A percentile compares a stretch with the other conserved stretches of the same genome.
These are phyloP conservation scores for Forsythia viridissima DNA, from an alignment of 257 asterid genomes.

Conservation along the genomic window DNA sequence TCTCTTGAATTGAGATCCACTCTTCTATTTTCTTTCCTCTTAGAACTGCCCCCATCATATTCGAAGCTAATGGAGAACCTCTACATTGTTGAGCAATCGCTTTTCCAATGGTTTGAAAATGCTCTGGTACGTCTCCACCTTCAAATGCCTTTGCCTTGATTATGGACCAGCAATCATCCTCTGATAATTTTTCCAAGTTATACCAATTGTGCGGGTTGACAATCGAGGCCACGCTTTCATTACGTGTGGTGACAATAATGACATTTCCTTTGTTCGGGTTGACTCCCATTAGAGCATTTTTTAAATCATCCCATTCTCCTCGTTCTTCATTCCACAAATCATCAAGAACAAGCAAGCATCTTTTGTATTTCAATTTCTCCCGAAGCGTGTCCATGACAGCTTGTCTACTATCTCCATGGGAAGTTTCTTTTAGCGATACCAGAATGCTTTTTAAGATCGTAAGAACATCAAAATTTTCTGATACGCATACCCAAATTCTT, in stretches of 20 bases:
- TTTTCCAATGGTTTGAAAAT: background rate
- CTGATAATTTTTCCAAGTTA: conserved; percentile 5
- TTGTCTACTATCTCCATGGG: background rate
- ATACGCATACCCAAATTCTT: conserved; percentile 14
- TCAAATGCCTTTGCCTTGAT: too few relatives aligned
- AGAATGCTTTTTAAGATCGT: conserved; percentile 7
- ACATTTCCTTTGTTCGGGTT: background rate
- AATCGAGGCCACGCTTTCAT: background rate
- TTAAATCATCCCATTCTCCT: conserved; percentile 9
- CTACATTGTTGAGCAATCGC: conserved; percentile 13
- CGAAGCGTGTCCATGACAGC: background rate
- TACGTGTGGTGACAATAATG: conserved; percentile 12
- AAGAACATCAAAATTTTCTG: conserved; percentile 12
- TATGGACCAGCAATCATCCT: conserved; percentile 4
- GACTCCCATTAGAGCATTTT: background rate
- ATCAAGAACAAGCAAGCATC: conserved; percentile 12
- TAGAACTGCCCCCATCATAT: background rate
- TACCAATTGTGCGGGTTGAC: too few relatives aligned
- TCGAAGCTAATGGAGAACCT: conserved; percentile 27
- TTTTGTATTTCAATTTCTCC: background rate
- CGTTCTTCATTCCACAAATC: conserved; percentile 23
- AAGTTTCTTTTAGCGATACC: background rate
- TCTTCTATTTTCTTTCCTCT: too few relatives aligned
- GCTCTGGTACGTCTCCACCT: too few relatives aligned
- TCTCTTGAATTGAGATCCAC: too few relatives aligned